phyloP scores from a whole-genome alignment of 2,329 filamentous ascomycete species.

The Leptographium wingfieldii region DNA sequence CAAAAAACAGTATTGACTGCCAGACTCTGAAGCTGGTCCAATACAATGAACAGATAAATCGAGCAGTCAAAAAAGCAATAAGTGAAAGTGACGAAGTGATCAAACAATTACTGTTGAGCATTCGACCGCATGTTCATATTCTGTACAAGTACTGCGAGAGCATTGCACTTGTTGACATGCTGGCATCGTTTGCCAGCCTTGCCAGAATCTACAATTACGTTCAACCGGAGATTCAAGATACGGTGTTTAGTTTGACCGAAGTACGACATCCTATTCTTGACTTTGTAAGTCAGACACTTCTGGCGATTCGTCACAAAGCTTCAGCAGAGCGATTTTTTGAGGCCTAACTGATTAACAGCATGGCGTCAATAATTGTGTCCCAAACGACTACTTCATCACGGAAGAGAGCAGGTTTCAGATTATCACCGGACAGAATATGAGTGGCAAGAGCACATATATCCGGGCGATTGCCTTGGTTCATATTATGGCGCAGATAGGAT shows the following conservation, averaged over 20 bases:
- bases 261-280: constrained; percentile 72
- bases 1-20: constrained; percentile 69
- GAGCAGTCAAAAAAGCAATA: constrained; percentile 74
- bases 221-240: constrained; percentile 54
- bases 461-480: constrained; percentile 70
- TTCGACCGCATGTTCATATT: constrained; percentile 57
- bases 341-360: constrained; percentile 1
- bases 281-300: constrained; percentile 29
- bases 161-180: constrained; percentile 78
- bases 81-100: constrained; percentile 70
- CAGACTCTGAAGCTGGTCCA: constrained; percentile 79
- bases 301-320: too few relatives aligned
- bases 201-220: constrained; percentile 45
- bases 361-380: constrained; percentile 50
- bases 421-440: constrained; percentile 96
- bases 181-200: constrained; percentile 62
- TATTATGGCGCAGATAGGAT: constrained; percentile 89
- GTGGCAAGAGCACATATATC: constrained; percentile 93
- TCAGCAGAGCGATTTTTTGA: not conserved
- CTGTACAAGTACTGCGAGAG: constrained; percentile 81
- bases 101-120: constrained; percentile 54
- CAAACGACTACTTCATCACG: constrained; percentile 82
- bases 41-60: constrained; percentile 61
- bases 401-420: constrained; percentile 77
- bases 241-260: constrained; percentile 53